Evolutionary conservation across 371 early-diverging fungal genomes (phyloP).

Genomic region (Thermomucor indicae-seudaticae): DNA sequence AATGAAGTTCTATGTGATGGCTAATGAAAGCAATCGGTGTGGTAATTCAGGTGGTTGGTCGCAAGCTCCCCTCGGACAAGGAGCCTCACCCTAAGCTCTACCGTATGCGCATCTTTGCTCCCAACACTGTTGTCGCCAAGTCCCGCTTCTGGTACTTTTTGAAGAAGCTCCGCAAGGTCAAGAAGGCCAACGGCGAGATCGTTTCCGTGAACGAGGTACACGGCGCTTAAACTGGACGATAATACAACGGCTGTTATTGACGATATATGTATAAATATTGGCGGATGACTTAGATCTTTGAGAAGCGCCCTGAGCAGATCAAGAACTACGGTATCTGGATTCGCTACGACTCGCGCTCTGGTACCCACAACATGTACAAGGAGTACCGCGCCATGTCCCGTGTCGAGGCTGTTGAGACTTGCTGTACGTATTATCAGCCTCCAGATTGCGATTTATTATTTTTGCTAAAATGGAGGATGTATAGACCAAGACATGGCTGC

Average conservation of each 20-base stretch:
- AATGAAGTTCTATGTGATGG: neutral
- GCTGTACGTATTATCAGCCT: constrained; percentile 43
- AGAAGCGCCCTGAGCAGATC: constrained; percentile 85
- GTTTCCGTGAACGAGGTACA: constrained; percentile 90
- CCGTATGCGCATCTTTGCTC: constrained; percentile 97
- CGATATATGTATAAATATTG: neutral
- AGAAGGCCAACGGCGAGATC: constrained; percentile 94
- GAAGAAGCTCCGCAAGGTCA: constrained; percentile 96
- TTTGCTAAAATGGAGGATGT: neutral
- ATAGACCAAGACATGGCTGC: constrained; percentile 95
- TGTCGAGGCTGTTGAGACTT: constrained; percentile 86
- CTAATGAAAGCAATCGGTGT: neutral
- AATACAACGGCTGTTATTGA: neutral
- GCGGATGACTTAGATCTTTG: constrained; percentile 65
- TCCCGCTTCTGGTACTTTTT: constrained; percentile 98
- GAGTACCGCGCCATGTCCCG: constrained; percentile 98
- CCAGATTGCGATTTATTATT: neutral
- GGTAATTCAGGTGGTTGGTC: constrained; percentile 60
- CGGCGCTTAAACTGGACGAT: neutral
- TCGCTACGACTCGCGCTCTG: constrained; percentile 97
- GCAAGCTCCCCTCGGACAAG: constrained; percentile 87
- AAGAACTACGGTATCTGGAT: constrained; percentile 99
- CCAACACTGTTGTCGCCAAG: constrained; percentile 97
- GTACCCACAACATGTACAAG: constrained; percentile 99
- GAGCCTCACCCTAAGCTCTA: constrained; percentile 93